These are phyloP conservation scores for Teunomyces lycoperdinae DNA, from an alignment of 805 yeast species.

Conservation along the genomic window DNA sequence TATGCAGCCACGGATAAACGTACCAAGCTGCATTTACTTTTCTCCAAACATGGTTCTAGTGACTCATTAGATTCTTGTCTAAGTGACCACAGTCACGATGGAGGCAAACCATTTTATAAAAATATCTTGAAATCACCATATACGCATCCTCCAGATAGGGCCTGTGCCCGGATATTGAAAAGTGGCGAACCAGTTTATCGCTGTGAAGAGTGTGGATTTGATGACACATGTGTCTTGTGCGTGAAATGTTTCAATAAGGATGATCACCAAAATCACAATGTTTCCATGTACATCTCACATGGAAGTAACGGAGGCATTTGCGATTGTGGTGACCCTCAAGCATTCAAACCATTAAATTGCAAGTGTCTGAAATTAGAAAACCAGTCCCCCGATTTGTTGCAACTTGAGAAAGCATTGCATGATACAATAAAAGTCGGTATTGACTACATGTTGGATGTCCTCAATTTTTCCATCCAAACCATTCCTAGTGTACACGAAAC, in stretches of 20 bases:
- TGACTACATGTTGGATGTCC: constrained; percentile 44
- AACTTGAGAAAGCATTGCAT: constrained; percentile 14
- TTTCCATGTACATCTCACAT: constrained; percentile 47
- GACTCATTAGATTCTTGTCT: too few relatives aligned
- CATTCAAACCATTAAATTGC: constrained; percentile 59
- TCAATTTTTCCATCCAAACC: constrained; percentile 35
- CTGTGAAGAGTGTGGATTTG: constrained; percentile 74
- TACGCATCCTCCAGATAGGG: constrained; percentile 54
- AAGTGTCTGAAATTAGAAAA: constrained; percentile 21
- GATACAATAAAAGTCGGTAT: constrained; percentile 33
- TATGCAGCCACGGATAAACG: constrained; percentile 22
- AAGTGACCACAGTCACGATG: too few relatives aligned
- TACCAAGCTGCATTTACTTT: constrained; percentile 9
- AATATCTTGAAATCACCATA: constrained; percentile 10
- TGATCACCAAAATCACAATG: constrained; percentile 68
- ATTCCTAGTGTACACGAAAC: constrained; percentile 38
- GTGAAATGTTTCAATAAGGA: constrained; percentile 65
- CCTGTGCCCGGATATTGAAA: constrained; percentile 64
- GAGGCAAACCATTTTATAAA: background rate
- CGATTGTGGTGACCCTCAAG: constrained; percentile 71
- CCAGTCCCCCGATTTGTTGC: constrained; percentile 2
- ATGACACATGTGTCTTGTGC: constrained; percentile 77
- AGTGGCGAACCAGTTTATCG: constrained; percentile 66
- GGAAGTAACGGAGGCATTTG: constrained; percentile 58
- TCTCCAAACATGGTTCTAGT: constrained; percentile 6